phyloP scores from a whole-genome alignment of 2,329 filamentous ascomycete genomes.

The Neocucurbitaria cava region DNA sequence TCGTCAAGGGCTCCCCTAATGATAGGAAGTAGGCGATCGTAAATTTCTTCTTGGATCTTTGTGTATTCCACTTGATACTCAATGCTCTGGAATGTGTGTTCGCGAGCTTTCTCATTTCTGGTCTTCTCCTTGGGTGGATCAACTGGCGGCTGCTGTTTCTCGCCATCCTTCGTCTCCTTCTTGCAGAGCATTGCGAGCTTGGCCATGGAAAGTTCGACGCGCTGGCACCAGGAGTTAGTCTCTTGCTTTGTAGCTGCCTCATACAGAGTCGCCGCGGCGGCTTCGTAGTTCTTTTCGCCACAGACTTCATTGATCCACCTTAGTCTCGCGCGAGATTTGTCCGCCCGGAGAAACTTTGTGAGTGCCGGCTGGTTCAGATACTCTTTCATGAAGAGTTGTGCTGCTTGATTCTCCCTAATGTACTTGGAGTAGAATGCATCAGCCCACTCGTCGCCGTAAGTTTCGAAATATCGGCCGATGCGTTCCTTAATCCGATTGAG shows the following conservation, averaged over 20 bases:
- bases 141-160: slow-evolving; percentile 52
- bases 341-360: slow-evolving; percentile 78
- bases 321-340: slow-evolving; percentile 75
- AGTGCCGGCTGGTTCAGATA: slow-evolving; percentile 73
- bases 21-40: slow-evolving; percentile 71
- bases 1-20: slow-evolving; percentile 79
- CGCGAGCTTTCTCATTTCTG: slow-evolving; percentile 51
- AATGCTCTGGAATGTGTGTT: slow-evolving; percentile 42
- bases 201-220: slow-evolving; percentile 86
- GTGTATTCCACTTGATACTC: slow-evolving; percentile 73
- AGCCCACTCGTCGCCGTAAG: slow-evolving; percentile 71
- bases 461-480: slow-evolving; percentile 64
- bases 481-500: slow-evolving; percentile 54
- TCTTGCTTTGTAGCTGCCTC: slow-evolving; percentile 75
- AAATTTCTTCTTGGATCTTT: slow-evolving; percentile 79
- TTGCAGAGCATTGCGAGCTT: slow-evolving; percentile 71
- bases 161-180: slow-evolving; percentile 55
- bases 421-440: slow-evolving; percentile 82
- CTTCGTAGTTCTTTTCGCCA: slow-evolving; percentile 74
- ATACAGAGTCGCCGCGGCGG: slow-evolving; percentile 75
- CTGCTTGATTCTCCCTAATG: slow-evolving; percentile 61
- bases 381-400: slow-evolving; percentile 68
- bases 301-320: slow-evolving; percentile 95
- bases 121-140: slow-evolving; percentile 27
- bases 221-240: slow-evolving; percentile 87